These are phyloP conservation scores for Epichloe gansuensis DNA, from an alignment of 2,329 filamentous ascomycete genomes.

Conservation along the genomic window DNA sequence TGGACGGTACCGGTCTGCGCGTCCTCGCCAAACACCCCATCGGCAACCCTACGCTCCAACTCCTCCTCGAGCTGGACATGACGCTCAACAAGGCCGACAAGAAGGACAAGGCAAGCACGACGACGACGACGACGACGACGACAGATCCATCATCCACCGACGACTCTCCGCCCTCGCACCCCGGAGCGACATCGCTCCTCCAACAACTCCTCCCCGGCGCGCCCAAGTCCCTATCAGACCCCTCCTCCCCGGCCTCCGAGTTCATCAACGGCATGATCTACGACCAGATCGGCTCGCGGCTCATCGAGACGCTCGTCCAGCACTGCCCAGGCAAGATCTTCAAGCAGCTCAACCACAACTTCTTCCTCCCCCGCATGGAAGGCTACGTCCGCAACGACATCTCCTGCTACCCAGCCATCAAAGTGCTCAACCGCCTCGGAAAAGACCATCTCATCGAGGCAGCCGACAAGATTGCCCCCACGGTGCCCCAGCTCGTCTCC, in stretches of 20 bases:
- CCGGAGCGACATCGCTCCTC: slow-evolving; percentile 43
- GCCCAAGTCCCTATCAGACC: slow-evolving; percentile 55
- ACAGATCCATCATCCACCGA: not conserved
- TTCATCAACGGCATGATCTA: slow-evolving; percentile 85
- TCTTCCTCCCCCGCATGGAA: slow-evolving; percentile 68
- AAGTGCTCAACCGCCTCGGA: slow-evolving; percentile 68
- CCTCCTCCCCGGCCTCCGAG: slow-evolving; percentile 54
- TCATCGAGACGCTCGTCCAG: slow-evolving; percentile 76
- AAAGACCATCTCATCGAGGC: slow-evolving; percentile 73
- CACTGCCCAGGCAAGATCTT: slow-evolving; percentile 78
- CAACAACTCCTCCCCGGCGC: slow-evolving; percentile 68
- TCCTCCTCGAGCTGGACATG: slow-evolving; percentile 78
- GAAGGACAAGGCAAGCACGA: not conserved
- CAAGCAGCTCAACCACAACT: slow-evolving; percentile 69
- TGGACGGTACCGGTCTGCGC: slow-evolving; percentile 70
- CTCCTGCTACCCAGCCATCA: slow-evolving; percentile 75
- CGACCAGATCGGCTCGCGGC: slow-evolving; percentile 76
- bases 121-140: not conserved
- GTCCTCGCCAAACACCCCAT: slow-evolving; percentile 79
- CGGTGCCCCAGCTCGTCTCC: slow-evolving; percentile 59
- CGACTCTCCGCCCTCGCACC: too few relatives aligned
- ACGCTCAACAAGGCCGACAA: slow-evolving; percentile 43
- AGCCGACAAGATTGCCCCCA: slow-evolving; percentile 57
- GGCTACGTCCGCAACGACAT: slow-evolving; percentile 80
- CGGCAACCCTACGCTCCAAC: slow-evolving; percentile 84